Base-by-base conservation (phyloP, 2,329 filamentous ascomycete genomes). In the Aspergillus sp. region DNA sequence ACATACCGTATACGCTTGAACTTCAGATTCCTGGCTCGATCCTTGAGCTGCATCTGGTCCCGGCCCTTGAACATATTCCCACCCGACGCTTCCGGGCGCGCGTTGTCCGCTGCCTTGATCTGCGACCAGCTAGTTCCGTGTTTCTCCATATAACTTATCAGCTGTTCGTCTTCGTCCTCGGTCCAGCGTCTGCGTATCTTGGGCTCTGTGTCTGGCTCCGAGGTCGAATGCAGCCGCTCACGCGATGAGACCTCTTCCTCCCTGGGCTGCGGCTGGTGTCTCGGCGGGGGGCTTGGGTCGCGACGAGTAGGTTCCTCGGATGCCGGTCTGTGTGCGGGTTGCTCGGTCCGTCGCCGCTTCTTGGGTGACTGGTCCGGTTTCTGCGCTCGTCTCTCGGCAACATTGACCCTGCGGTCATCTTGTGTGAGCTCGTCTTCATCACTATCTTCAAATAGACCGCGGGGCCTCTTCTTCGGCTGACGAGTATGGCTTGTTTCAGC, bases 11-110 rank as follows among this genome's bases (percentile, higher is more conserved):
- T 33, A 32, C 48, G 63, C 5, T 53, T 53, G 25, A 63, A 53
- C 46, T 70, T 72, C 36, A 76, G 51, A 38, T 73, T 74, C 31
- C 73, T 60, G 3, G 71, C 72, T 38, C 66, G 67, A 40, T 73
- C 69, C 42, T 72, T 73, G 5, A 76, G 39, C 27, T 72, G 68
- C 2, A 73, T 69, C 37, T 77, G 69, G 4, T 52, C 58, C 2
- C 74, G 60, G 2, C 44, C 39, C 3, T 33, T 35, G 12, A 72
- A 45, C 26, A 52, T 30, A 2, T 51, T 51, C 8, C 53, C 47
- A 20, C 53, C 52, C 30, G 55, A 29, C 32, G 45, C 24, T 4
- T 33, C 44, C 2, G 57, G 58, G 11, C 48, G 47, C 0, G 43
- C 28, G 3, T 43, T 39, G 17, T 60, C 60, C 17, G 48, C 44